Evolutionary conservation across 1,284 basidiomycete genomes (phyloP).

Genomic region (Puccinia novopanici): DNA sequence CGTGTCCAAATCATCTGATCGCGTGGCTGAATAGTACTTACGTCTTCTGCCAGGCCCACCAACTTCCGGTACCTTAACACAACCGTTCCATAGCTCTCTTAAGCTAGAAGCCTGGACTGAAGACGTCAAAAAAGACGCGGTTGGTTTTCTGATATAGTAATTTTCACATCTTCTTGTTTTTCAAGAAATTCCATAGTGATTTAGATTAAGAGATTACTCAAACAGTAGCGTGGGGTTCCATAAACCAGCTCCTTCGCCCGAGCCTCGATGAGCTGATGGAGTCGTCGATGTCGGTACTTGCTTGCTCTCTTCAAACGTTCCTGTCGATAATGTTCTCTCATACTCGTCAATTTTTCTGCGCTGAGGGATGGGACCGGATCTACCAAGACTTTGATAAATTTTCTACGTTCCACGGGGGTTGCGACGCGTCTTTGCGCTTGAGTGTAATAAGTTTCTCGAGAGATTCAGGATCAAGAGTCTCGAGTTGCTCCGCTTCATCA

Average conservation of each 20-base stretch:
- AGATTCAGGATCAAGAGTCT: constrained; percentile 18
- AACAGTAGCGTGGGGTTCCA: constrained; percentile 26
- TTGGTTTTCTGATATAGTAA: background rate
- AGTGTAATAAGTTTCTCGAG: background rate
- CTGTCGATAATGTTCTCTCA: constrained; percentile 31
- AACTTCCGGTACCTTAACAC: constrained; percentile 36
- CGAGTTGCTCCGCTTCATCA: background rate
- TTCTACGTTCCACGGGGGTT: constrained; percentile 12
- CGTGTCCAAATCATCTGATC: background rate
- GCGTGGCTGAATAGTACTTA: background rate
- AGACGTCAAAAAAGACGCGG: background rate
- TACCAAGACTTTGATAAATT: constrained; percentile 34
- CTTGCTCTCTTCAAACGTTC: constrained; percentile 22
- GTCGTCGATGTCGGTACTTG: constrained; percentile 9
- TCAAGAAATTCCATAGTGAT: background rate
- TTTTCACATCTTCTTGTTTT: background rate
- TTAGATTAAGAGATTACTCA: constrained; percentile 6
- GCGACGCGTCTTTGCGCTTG: constrained; percentile 26
- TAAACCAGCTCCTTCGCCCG: constrained; percentile 28
- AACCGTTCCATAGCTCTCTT: constrained; percentile 27
- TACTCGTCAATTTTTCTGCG: constrained; percentile 19
- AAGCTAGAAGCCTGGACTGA: constrained; percentile 41
- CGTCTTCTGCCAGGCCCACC: background rate
- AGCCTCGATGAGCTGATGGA: background rate
- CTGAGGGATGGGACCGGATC: constrained; percentile 25